phyloP scores from a whole-genome alignment of 2,329 filamentous ascomycete species.

The Volutella citrinella region DNA sequence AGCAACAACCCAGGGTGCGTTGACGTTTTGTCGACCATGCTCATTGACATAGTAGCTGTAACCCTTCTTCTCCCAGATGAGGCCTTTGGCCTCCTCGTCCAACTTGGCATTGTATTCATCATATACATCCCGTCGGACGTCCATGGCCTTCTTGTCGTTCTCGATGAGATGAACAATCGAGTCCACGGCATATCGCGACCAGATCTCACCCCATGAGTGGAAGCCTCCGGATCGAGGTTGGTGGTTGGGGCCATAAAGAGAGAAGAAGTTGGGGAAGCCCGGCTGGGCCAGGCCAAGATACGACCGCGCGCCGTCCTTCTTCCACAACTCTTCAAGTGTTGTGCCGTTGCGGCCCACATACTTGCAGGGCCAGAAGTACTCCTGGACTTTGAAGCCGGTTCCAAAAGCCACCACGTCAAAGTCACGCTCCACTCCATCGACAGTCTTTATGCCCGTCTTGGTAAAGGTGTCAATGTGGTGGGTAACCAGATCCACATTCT shows the following conservation, averaged over 20 bases:
- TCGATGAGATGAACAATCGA: slow-evolving; percentile 4
- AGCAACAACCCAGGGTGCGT: slow-evolving; percentile 6
- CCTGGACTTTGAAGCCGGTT: slow-evolving; percentile 8
- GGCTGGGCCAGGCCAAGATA: slow-evolving; percentile 5
- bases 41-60: slow-evolving; percentile 8
- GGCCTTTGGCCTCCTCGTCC: slow-evolving; percentile 1
- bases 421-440: slow-evolving; percentile 1
- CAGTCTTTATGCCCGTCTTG: slow-evolving; percentile 3
- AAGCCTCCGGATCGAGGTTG: slow-evolving; percentile 8
- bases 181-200: slow-evolving; percentile 5
- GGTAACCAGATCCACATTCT: slow-evolving; percentile 3
- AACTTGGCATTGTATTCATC: slow-evolving; percentile 6
- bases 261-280: slow-evolving; percentile 7
- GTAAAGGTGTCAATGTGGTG: slow-evolving; percentile 5
- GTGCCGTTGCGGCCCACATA: slow-evolving; percentile 6
- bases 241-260: slow-evolving; percentile 7
- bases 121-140: slow-evolving; percentile 5
- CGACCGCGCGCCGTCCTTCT: slow-evolving; percentile 5
- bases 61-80: slow-evolving; percentile 8
- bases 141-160: slow-evolving; percentile 7
- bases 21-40: slow-evolving; percentile 7
- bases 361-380: slow-evolving; percentile 8
- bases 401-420: slow-evolving; percentile 4
- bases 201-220: slow-evolving; percentile 10
- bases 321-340: slow-evolving; percentile 6